Evolutionary conservation across 2,329 filamentous ascomycete species (phyloP), one percentile per base, ranked within the genome.

Genomic region (Periglandula ipomoeae): DNA sequence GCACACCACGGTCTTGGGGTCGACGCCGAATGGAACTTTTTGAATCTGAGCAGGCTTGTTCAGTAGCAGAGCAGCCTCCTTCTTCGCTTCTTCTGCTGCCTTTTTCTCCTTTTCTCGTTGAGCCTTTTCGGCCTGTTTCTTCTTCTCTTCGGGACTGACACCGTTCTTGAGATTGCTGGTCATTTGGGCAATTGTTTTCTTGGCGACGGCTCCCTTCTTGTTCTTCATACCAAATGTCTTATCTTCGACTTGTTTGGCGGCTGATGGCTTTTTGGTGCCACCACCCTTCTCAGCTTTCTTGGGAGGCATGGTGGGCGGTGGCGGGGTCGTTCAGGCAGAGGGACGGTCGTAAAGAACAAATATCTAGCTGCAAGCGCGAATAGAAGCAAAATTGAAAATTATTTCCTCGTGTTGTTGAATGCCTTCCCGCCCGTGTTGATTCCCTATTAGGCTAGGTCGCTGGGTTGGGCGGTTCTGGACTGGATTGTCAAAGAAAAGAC

Each of bases 201-300:
- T 88, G 48, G 89, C 91, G 46, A 81, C 84, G 50, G 82, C 85
- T 58, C 93, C 93, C 77, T 96, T 98, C 76, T 98, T 98, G 66
- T 98, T 98, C 74, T 98, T 98, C 93, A 98, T 97, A 60, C 93
- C 93, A 76, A 98, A 98, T 44, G 93, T 95, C 73, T 91, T 93
- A 75, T 98, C 93, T 54, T 93, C 89, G 55, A 89, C 87, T 40
- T 75, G 61, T 71, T 89, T 89, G 58, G 71, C 60, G 51, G 72
- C 67, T 20, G 71, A 64, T 49, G 71, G 66, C 71, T 78, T 79
- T 70, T 82, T 82, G 65, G 70, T 73, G 57, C 61, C 72, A 48
- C 61, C 70, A 49, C 60, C 70, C 56, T 79, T 74, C 48, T 79
- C 74, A 50, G 69, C 65, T 60, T 76, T 78, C 67, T 89, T 89